These are phyloP conservation scores for Vitis vinifera DNA, from an alignment of 164 flowering plant species.

Conservation along the genomic window DNA sequence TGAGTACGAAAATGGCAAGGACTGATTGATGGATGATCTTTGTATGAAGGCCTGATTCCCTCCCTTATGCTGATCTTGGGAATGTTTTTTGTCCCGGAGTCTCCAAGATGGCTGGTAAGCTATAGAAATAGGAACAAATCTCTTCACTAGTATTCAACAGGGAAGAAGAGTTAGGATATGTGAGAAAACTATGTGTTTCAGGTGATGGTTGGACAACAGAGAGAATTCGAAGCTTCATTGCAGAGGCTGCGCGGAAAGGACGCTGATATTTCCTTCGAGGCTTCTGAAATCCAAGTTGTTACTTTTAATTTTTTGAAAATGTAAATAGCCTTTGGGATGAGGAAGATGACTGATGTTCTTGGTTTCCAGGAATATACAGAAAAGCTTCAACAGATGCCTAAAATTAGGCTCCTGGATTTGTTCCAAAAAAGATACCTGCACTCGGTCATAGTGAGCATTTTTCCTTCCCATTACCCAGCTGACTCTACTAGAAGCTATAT, in stretches of 20 bases:
- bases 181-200: conserved; percentile 15
- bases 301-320: not conserved
- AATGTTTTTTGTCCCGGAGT: conserved; percentile 64
- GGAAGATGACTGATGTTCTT: conserved; percentile 1
- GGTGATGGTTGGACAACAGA: conserved; percentile 54
- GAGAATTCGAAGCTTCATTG: conserved; percentile 52
- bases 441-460: conserved; percentile 41
- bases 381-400: conserved; percentile 49
- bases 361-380: conserved; percentile 52
- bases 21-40: conserved; percentile 6
- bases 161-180: not conserved
- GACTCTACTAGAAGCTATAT: too few relatives aligned
- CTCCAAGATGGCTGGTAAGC: conserved; percentile 84
- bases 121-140: not conserved
- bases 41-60: conserved; percentile 50
- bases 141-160: not conserved
- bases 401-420: conserved; percentile 54
- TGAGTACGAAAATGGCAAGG: not conserved
- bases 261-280: conserved; percentile 52
- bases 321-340: not conserved
- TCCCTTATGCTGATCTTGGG: conserved; percentile 51
- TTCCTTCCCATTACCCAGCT: not conserved
- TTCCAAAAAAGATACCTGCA: conserved; percentile 51
- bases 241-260: conserved; percentile 53
- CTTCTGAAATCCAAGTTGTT: conserved; percentile 50